phyloP scores from a whole-genome alignment of 129 eudicot species.

The Tanacetum coccineum region DNA sequence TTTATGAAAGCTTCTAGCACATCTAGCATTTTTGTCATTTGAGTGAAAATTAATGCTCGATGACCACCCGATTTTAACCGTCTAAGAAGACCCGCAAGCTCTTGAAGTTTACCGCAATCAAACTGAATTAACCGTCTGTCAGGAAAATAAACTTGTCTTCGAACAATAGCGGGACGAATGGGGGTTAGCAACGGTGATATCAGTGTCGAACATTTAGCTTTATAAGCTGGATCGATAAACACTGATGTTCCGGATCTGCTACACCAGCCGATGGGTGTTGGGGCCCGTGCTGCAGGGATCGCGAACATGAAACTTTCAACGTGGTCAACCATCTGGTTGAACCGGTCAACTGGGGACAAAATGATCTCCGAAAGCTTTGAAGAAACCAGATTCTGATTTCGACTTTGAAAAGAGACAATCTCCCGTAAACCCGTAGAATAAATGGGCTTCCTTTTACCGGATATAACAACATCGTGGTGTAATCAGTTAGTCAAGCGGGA shows the following conservation, averaged over 20 bases:
- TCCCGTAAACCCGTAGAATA: slow-evolving; percentile 67
- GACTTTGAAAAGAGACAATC: slow-evolving; percentile 39
- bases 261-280: slow-evolving; percentile 83
- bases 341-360: slow-evolving; percentile 82
- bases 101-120: slow-evolving; percentile 97
- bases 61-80: slow-evolving; percentile 91
- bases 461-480: no score
- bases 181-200: slow-evolving; percentile 83
- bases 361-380: slow-evolving; percentile 58
- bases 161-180: slow-evolving; percentile 85
- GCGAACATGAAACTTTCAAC: slow-evolving; percentile 97
- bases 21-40: slow-evolving; percentile 99
- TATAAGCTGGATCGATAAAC: slow-evolving; percentile 45
- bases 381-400: slow-evolving; percentile 38
- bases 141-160: slow-evolving; percentile 95
- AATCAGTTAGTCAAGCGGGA: no score
- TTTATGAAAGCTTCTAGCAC: slow-evolving; percentile 90
- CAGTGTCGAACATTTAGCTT: slow-evolving; percentile 46
- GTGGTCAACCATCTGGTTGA: slow-evolving; percentile 59
- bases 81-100: slow-evolving; percentile 81
- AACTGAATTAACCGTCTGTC: slow-evolving; percentile 95
- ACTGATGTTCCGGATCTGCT: slow-evolving; percentile 60
- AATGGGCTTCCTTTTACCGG: slow-evolving; percentile 67
- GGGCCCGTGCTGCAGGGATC: slow-evolving; percentile 98
- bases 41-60: slow-evolving; percentile 89